phyloP scores from a whole-genome alignment of 2,329 filamentous ascomycete species.

The Colletotrichum australisinense region DNA sequence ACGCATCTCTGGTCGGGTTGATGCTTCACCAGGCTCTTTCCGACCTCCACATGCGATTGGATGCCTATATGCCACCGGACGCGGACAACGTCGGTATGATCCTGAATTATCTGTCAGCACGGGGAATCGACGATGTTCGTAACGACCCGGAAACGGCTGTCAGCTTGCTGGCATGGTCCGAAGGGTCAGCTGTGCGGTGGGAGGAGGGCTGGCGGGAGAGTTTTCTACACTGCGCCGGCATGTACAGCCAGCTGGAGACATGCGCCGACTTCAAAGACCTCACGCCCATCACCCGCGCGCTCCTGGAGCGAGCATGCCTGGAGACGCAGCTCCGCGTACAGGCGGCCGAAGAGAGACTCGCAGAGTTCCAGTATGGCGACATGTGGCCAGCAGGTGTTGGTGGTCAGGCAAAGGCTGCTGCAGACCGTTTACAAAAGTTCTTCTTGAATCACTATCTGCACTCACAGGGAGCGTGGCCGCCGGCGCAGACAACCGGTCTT shows the following conservation, averaged over 20 bases:
- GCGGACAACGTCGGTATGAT: constrained; percentile 69
- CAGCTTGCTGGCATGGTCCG: constrained; percentile 73
- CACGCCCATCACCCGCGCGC: constrained; percentile 70
- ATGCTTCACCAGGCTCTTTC: constrained; percentile 72
- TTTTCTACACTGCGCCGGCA: constrained; percentile 75
- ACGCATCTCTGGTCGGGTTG: constrained; percentile 72
- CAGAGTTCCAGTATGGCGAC: constrained; percentile 69
- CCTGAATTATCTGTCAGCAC: constrained; percentile 68
- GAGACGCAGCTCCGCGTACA: constrained; percentile 72
- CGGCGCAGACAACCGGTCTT: constrained; percentile 21
- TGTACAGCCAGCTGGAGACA: constrained; percentile 65
- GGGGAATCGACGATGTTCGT: constrained; percentile 73
- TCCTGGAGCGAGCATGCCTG: constrained; percentile 71
- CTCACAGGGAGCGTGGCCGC: constrained; percentile 71
- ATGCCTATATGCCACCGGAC: constrained; percentile 67
- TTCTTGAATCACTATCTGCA: constrained; percentile 67
- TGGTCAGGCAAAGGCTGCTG: constrained; percentile 62
- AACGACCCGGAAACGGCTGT: constrained; percentile 70
- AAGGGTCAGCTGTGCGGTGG: constrained; percentile 71
- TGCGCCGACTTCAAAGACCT: constrained; percentile 68
- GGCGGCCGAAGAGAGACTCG: constrained; percentile 70
- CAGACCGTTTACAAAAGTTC: constrained; percentile 71
- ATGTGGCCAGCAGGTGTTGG: constrained; percentile 64
- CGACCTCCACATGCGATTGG: constrained; percentile 71
- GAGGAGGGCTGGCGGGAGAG: constrained; percentile 75